Evolutionary conservation across 2,329 filamentous ascomycete species (phyloP).

Genomic region (Leptographium radiaticola): DNA sequence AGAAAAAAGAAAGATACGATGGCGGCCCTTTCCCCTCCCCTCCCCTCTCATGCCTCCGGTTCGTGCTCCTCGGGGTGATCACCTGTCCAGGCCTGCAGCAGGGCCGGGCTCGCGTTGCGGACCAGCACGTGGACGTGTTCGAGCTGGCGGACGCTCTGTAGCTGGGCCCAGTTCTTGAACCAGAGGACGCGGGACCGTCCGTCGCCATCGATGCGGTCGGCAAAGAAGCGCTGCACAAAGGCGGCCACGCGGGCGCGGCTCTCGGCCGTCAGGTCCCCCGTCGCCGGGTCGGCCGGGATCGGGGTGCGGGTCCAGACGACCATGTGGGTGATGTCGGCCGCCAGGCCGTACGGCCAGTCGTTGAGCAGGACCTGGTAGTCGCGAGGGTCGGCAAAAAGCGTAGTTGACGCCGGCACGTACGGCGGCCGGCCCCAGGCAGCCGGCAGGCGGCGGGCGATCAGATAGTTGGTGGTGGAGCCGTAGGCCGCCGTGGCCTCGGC

Average conservation of each 20-base stretch:
- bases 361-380: slow-evolving; percentile 67
- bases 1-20: background rate
- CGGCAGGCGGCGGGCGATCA: slow-evolving; percentile 59
- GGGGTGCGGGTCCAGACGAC: slow-evolving; percentile 85
- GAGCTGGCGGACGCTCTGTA: slow-evolving; percentile 77
- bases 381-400: slow-evolving; percentile 38
- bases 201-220: slow-evolving; percentile 33
- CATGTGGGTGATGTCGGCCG: slow-evolving; percentile 56
- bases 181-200: slow-evolving; percentile 49
- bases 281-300: slow-evolving; percentile 57
- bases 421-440: slow-evolving; percentile 50
- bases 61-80: slow-evolving; percentile 7
- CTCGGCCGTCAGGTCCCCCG: slow-evolving; percentile 57
- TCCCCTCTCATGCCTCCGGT: background rate
- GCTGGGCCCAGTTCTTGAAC: slow-evolving; percentile 88
- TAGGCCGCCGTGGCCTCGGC: slow-evolving; percentile 55
- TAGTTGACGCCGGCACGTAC: slow-evolving; percentile 34
- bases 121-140: slow-evolving; percentile 81
- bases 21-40: background rate
- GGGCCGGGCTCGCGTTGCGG: slow-evolving; percentile 35
- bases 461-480: slow-evolving; percentile 68
- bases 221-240: slow-evolving; percentile 61
- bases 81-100: slow-evolving; percentile 40
- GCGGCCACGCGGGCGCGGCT: slow-evolving; percentile 50
- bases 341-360: slow-evolving; percentile 86